Percentiles rank a stretch among this genome's conserved stretches.
Conservation (phyloP, 768 basidiomycete genomes). For the Tephrocybe sp. region DNA sequence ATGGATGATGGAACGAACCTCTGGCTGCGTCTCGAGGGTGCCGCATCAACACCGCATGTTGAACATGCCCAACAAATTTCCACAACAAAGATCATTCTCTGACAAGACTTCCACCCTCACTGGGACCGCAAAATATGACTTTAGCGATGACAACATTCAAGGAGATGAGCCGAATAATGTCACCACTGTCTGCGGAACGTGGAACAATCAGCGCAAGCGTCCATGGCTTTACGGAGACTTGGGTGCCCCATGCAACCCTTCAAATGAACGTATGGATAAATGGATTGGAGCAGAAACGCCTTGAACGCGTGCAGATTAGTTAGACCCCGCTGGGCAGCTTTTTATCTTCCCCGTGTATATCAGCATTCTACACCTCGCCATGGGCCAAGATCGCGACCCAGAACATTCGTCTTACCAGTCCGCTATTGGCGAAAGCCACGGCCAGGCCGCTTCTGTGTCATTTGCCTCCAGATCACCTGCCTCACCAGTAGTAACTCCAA, state of each 20-base stretch:
- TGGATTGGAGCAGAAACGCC: conserved; percentile 6
- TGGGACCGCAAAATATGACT: not conserved
- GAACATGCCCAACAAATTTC: not conserved
- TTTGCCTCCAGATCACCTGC: not conserved
- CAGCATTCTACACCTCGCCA: not conserved
- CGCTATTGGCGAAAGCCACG: not conserved
- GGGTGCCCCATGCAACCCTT: not conserved
- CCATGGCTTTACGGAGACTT: not conserved
- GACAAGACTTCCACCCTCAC: not conserved
- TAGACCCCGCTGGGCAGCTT: not conserved
- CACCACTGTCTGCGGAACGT: not conserved
- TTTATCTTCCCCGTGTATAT: not conserved
- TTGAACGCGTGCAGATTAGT: conserved; percentile 7
- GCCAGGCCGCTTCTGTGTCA: not conserved
- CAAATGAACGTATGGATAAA: not conserved
- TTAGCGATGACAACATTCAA: not conserved
- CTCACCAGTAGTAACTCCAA: not conserved
- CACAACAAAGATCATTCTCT: not conserved
- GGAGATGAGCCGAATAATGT: not conserved
- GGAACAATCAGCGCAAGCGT: not conserved
- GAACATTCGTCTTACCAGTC: conserved; percentile 1
- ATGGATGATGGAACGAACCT: no score
- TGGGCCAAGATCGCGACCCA: conserved; percentile 11
- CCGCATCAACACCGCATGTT: not conserved
- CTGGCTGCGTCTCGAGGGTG: no score